Evolutionary conservation across 2,329 filamentous ascomycete species (phyloP).

Genomic region (Aspergillus uvarum): DNA sequence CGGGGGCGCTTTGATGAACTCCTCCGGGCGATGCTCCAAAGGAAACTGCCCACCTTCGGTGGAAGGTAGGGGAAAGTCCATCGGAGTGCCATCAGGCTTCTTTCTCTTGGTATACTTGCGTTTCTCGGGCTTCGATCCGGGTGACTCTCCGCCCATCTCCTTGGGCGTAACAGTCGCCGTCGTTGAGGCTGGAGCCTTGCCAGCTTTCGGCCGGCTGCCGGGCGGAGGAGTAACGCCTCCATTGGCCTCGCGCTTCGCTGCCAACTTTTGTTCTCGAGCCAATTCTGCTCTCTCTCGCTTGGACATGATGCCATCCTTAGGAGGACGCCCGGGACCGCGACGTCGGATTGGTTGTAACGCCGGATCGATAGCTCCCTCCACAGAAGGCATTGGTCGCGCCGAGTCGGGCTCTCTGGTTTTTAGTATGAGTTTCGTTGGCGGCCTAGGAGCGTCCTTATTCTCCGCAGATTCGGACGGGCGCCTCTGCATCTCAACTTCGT

Average conservation of each 20-base stretch:
- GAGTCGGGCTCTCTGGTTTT: conserved; percentile 32
- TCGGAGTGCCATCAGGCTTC: conserved; percentile 41
- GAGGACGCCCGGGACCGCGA: conserved; percentile 61
- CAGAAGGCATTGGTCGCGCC: conserved; percentile 28
- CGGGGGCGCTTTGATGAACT: conserved; percentile 44
- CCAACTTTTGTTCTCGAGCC: conserved; percentile 54
- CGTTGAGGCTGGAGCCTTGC: conserved; percentile 28
- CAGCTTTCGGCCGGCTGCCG: conserved; percentile 28
- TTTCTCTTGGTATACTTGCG: conserved; percentile 51
- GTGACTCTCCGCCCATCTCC: conserved; percentile 37
- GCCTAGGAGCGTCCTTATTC: conserved; percentile 29
- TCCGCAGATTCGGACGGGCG: conserved; percentile 28
- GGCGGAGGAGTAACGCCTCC: conserved; percentile 47
- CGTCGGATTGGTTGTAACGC: conserved; percentile 41
- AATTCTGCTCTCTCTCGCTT: conserved; percentile 60
- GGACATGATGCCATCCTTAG: conserved; percentile 67
- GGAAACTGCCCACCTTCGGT: conserved; percentile 42
- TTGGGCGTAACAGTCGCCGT: conserved; percentile 19
- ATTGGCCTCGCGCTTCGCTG: conserved; percentile 48
- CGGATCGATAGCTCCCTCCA: conserved; percentile 38
- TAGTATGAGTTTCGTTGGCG: conserved; percentile 27
- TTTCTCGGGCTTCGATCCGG: conserved; percentile 46
- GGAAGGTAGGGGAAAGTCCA: conserved; percentile 45
- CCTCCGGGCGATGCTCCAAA: conserved; percentile 40
- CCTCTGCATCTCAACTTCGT: conserved; percentile 39